Base-by-base conservation (phyloP, 768 basidiomycete species). In the Lactarius tabidus region DNA sequence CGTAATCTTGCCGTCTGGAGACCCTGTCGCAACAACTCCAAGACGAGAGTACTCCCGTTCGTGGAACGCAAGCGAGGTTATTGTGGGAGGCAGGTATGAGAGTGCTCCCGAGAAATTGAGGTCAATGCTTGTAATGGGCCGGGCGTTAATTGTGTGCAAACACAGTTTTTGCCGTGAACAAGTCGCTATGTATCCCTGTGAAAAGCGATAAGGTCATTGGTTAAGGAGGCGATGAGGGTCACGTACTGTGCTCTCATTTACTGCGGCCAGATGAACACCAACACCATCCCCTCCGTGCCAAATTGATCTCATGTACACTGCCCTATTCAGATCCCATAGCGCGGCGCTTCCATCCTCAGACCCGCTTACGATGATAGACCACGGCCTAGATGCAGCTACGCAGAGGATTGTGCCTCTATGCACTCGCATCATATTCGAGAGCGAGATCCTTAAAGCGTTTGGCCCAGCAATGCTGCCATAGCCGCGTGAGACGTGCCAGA, bases 261-360 rank as follows among this genome's bases (percentile, higher is more conserved):
- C 84, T 12, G 90, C 81, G 26, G 88, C 87, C 1, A 89, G 79
- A 70, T 84, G 83, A 17, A 96, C 85, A 0, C 82, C 78, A 23
- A 78, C 59, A 12, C 71, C 69, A 10, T 69, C 71, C 0, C 72
- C 65, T 14, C 80, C 81, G 63, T 93, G 90, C 84, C 88, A 88
- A 35, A 93, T 89, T 0, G 91, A 90, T 61, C 88, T 79, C 15
- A 90, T 85, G 67, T 97, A 96, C 9, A 85, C 77, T 9, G 90
- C 89, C 31, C 86, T 79, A 72, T 97, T 96, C 59, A 94, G 80
- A 74, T 96, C 95, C 95, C 95, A 97, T 3, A 96, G 63, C 4
- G 88, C 89, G 0, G 90, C 92, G 66, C 87, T 91, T 1, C 94
- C 92, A 70, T 96, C 94, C 71, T 84, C 82, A 18, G 91, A 90